Evolutionary conservation across 345 rosid species (phyloP), one percentile per base, ranked within the genome.

Genomic region (Boechera retrofracta): DNA sequence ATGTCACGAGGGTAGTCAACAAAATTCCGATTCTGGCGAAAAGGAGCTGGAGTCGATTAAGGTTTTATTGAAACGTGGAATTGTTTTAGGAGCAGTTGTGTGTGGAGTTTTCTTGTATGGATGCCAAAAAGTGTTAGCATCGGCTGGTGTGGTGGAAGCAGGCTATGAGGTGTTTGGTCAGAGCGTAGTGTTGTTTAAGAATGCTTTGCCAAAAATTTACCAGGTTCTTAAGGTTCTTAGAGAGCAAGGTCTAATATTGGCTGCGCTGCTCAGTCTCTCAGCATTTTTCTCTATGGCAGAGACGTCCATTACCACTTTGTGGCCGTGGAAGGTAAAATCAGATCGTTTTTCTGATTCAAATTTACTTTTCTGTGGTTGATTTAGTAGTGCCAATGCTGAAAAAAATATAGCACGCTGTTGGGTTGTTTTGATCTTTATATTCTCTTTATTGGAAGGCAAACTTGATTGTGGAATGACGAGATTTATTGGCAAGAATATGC

Each of bases 281-380:
- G 98, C 98, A 10, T 92, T 92, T 82, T 90, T 90, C 75, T 92
- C 98, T 53, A 92, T 92, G 98, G 98, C 98, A 26, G 98, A 92
- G 87, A 92, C 98, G 45, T 87, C 98, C 47, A 92, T 92, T 47
- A 92, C 98, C 44, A 93, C 94, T 5, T 71, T 93, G 51, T 93
- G 98, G 97, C 98, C 97, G 0, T 93, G 98, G 98, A 92, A 92
- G 98, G 98, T 89, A 81, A 69, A 45, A 52, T 64, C 41, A 58
- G 68, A 9, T 53, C 2, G 4, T 33, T 2, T 31, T 42, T 42
- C 9, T 12, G 31, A 33, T 61, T 76, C 39, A 3, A 26, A 12
- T 9, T 63, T 33, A 36, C 15, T 64, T 64, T 53, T 5, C 36
- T 67, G 5, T 58, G 39, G 48, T 35, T 13, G 12, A 33, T 39